Evolutionary conservation across 192 early-diverging fungal species (phyloP), one percentile per base, ranked within the genome.

Genomic region (Podila minutissima): DNA sequence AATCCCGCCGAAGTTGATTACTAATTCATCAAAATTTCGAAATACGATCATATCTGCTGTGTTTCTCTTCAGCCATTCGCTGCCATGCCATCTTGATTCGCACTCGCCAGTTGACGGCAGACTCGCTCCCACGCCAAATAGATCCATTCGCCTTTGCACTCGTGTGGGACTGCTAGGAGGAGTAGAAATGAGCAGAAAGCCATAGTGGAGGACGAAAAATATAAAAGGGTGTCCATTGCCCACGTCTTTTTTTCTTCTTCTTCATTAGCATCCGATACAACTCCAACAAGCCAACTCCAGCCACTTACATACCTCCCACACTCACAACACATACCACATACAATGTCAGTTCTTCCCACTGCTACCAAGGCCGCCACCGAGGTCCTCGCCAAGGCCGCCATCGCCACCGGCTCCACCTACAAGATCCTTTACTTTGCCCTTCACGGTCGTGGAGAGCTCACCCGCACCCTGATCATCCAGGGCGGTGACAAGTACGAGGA

Each of bases 391-490:
- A 26, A 67, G 26, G 70, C 66, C 31, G 66, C 32, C 38, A 31
- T 41, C 22, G 66, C 69, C 26, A 58, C 29, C 4, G 66, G 72
- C 12, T 72, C 69, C 4, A 68, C 64, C 33, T 81, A 51, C 71
- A 64, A 81, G 71, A 1, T 65, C 38, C 71, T 73, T 32, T 81
- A 81, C 62, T 81, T 81, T 55, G 49, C 28, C 5, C 32, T 81
- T 33, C 71, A 81, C 48, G 77, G 71, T 46, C 77, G 66, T 13
- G 71, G 71, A 24, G 77, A 72, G 48, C 46, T 81, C n/a, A 73
- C 31, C 24, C 71, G 77, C 19, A 64, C 24, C 24, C 35, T 81
- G 46, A 57, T 81, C 26, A 55, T 41, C 53, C 55, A 38, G 32
- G 46, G 62, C 15, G 71, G 62, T n/a, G 60, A 53, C 71, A 72